A percentile compares a stretch with the other conserved stretches of the same genome.
Conservation (phyloP, 495 filamentous ascomycete species). For the Annulohypoxylon stygium region DNA sequence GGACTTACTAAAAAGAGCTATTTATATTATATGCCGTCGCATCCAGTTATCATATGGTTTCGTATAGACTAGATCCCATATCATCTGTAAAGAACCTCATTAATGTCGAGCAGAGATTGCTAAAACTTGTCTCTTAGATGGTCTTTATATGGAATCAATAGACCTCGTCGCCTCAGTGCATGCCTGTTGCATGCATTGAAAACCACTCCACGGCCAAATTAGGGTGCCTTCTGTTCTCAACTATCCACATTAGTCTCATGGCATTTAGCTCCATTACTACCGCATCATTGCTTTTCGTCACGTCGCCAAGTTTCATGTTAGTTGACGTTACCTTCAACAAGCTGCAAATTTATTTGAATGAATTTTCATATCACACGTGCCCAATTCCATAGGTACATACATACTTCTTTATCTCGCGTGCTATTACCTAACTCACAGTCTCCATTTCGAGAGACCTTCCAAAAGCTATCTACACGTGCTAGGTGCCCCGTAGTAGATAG, state of each 20-base stretch:
- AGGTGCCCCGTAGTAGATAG: background rate
- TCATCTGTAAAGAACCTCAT: background rate
- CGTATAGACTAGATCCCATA: background rate
- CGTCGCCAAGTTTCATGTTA: slow-evolving; percentile 38
- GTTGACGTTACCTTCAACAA: slow-evolving; percentile 23
- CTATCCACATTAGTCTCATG: slow-evolving; percentile 17
- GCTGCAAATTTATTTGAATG: slow-evolving; percentile 11
- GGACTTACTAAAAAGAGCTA: background rate
- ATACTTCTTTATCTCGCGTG: background rate
- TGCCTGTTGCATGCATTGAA: slow-evolving; percentile 22
- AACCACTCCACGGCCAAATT: slow-evolving; percentile 15
- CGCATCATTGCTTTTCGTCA: slow-evolving; percentile 24
- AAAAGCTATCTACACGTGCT: background rate
- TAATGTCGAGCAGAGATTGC: slow-evolving; percentile 1
- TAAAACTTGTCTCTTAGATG: background rate
- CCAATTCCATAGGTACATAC: background rate
- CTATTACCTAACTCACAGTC: background rate
- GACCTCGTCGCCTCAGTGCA: slow-evolving; percentile 11
- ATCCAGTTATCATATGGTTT: background rate
- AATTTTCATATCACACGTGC: background rate
- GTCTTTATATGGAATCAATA: background rate
- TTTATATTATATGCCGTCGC: slow-evolving; percentile 18
- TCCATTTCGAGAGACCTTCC: background rate
- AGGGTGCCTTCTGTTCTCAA: slow-evolving; percentile 22
- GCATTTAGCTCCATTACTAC: slow-evolving; percentile 29